Percentiles rank a stretch among this genome's conserved stretches.
Evolutionary conservation across 2,329 filamentous ascomycete species (phyloP).

Genomic region (Apiospora sp.): DNA sequence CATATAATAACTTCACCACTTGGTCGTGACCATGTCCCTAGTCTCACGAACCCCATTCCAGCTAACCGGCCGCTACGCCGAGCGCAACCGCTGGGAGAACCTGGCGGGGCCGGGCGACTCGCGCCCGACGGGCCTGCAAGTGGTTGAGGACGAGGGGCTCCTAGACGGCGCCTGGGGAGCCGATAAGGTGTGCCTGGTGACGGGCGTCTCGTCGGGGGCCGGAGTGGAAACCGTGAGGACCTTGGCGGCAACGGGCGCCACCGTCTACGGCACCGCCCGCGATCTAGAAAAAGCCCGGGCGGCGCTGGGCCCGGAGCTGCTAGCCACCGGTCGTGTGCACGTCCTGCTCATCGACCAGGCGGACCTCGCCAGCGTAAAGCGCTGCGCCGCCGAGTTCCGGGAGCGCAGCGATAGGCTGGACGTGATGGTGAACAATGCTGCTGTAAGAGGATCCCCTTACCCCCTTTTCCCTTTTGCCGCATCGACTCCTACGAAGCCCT

Average conservation of each 20-base stretch:
- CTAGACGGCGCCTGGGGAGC: constrained; percentile 34
- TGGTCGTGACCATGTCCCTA: constrained; percentile 12
- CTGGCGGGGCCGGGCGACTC: constrained; percentile 45
- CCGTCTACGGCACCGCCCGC: constrained; percentile 52
- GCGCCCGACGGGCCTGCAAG: constrained; percentile 47
- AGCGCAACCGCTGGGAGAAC: constrained; percentile 34
- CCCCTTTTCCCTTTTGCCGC: background rate
- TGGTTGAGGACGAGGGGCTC: constrained; percentile 45
- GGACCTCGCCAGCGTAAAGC: constrained; percentile 19
- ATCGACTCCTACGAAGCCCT: background rate
- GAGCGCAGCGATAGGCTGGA: background rate
- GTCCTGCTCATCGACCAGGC: constrained; percentile 38
- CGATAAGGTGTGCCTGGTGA: constrained; percentile 50
- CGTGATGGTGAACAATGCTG: constrained; percentile 24
- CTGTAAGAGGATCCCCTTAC: constrained; percentile 30
- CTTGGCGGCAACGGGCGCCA: constrained; percentile 53
- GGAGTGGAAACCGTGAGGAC: constrained; percentile 52
- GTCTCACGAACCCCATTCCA: constrained; percentile 10
- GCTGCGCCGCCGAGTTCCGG: constrained; percentile 19
- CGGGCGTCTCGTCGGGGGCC: constrained; percentile 50
- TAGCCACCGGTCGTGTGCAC: constrained; percentile 39
- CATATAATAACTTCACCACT: background rate
- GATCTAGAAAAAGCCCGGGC: constrained; percentile 46
- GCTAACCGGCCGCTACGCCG: constrained; percentile 36
- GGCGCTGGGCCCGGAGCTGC: constrained; percentile 39